Base-by-base conservation (phyloP, 768 basidiomycete genomes). In the Suillus decipiens region DNA sequence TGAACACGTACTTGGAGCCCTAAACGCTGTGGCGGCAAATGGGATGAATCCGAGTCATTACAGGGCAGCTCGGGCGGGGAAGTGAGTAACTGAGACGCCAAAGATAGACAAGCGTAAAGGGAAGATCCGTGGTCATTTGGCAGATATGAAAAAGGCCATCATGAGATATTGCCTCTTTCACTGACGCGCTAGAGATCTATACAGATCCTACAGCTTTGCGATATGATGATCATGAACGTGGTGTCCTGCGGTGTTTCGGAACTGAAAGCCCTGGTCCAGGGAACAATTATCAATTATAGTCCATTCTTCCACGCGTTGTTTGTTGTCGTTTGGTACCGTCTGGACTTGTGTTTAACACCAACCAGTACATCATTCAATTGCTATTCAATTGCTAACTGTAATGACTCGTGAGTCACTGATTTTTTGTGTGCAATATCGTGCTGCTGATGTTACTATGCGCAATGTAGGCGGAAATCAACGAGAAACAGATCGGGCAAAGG, bases 391-490 rank as follows among this genome's bases (percentile, higher is more conserved):
- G 28, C 28, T 28, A 28, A 51, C 50, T 61, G 47, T 63, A 51
- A 86, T 87, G 86, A 88, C 86, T 67, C 81, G 86, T 86, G 76
- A 75, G 84, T 82, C 9, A 42, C 65, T 55, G 51, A 47, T 47
- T 24, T 17, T 31, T 60, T 37, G n/a, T 39, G n/a, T 6, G 5
- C n/a, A 34, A 28, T 39, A 2, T 14, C 33, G 17, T 8, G 24
- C 37, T 36, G 54, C 14, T 17, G 31, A 28, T 39, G 11, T 31
- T 39, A 15, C 57, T 69, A 19, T 41, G 50, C 10, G n/a, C 63
- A 17, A 24, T 65, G 66, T 69, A 93, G 92, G 92, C 70, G 92
- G 92, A 68, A 92, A 93, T 72, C 91, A 93, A 74, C 85, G 92
- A 59, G 92, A 93, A 8, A 81, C 77, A 75, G 92, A 89, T 74